phyloP scores from a whole-genome alignment of 805 yeast species.

The Metschnikowia noctiluminum region DNA sequence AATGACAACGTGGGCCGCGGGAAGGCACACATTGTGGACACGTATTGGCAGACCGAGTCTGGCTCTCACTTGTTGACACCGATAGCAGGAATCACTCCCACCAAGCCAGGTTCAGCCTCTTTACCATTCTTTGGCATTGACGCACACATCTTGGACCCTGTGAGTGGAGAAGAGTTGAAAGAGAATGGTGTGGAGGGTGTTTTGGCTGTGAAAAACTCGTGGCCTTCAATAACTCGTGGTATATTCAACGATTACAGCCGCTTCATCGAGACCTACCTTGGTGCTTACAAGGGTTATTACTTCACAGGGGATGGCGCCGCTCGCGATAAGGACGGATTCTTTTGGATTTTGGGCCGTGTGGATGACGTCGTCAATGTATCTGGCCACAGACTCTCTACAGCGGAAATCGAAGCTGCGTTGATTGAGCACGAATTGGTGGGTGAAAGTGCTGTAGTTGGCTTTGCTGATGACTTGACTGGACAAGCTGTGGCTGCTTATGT shows the following conservation, averaged over 20 bases:
- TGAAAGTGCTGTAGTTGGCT: slow-evolving; percentile 96
- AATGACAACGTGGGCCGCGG: slow-evolving; percentile 86
- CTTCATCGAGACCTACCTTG: slow-evolving; percentile 86
- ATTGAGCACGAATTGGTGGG: slow-evolving; percentile 76
- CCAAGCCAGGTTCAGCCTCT: slow-evolving; percentile 97
- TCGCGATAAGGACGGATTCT: slow-evolving; percentile 92
- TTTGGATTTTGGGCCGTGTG: slow-evolving; percentile 97
- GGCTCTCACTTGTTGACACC: slow-evolving; percentile 96
- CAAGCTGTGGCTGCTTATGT: slow-evolving; percentile 97
- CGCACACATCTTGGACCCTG: slow-evolving; percentile 90
- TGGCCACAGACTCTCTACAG: slow-evolving; percentile 97
- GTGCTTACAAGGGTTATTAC: slow-evolving; percentile 89
- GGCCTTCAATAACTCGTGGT: slow-evolving; percentile 99
- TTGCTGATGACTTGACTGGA: slow-evolving; percentile 92
- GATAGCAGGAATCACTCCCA: slow-evolving; percentile 89
- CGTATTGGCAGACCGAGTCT: slow-evolving; percentile 98
- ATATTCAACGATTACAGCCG: slow-evolving; percentile 86
- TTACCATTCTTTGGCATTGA: slow-evolving; percentile 95
- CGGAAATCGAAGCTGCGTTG: slow-evolving; percentile 93
- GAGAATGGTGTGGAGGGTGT: slow-evolving; percentile 97
- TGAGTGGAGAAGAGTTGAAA: slow-evolving; percentile 75
- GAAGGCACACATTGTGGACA: slow-evolving; percentile 87
- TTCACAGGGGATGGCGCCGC: slow-evolving; percentile 99
- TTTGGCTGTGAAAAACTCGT: slow-evolving; percentile 79
- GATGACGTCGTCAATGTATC: slow-evolving; percentile 98